phyloP scores from a whole-genome alignment of 768 basidiomycete species.

The Cyclocybe cylindracea region DNA sequence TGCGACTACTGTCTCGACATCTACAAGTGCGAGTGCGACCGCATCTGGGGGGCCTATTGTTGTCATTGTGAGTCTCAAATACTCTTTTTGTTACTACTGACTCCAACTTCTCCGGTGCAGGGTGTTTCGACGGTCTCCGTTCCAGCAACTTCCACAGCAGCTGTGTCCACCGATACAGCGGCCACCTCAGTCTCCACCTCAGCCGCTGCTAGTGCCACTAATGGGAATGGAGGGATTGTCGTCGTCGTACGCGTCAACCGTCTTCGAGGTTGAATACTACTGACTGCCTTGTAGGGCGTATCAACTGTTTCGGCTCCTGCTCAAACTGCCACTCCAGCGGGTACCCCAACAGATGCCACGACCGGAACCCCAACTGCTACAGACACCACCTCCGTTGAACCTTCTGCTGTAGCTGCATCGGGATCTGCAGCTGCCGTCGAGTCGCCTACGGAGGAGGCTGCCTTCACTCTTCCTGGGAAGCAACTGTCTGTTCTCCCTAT shows the following conservation, averaged over 20 bases:
- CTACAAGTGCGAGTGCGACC: conserved; percentile 8
- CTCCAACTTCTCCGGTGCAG: conserved; percentile 5
- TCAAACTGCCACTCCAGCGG: background rate
- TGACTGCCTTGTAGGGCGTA: conserved; percentile 10
- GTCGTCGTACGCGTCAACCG: conserved; percentile 4
- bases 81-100: background rate
- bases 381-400: conserved; percentile 8
- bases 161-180: conserved; percentile 8
- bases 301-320: conserved; percentile 7
- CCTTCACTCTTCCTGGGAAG: conserved; percentile 73
- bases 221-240: conserved; percentile 3
- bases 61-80: conserved; percentile 13
- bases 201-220: background rate
- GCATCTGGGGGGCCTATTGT: conserved; percentile 5
- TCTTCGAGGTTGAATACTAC: background rate
- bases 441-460: conserved; percentile 34
- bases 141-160: conserved; percentile 10
- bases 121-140: conserved; percentile 16
- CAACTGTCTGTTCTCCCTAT: conserved; percentile 75
- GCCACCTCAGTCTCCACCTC: conserved; percentile 8
- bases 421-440: conserved; percentile 32
- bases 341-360: background rate
- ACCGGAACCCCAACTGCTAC: conserved; percentile 11
- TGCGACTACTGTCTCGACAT: conserved; percentile 8
- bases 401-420: conserved; percentile 17